These are phyloP conservation scores for Rhypophila decipiens DNA, from an alignment of 495 filamentous ascomycete species.

Conservation along the genomic window DNA sequence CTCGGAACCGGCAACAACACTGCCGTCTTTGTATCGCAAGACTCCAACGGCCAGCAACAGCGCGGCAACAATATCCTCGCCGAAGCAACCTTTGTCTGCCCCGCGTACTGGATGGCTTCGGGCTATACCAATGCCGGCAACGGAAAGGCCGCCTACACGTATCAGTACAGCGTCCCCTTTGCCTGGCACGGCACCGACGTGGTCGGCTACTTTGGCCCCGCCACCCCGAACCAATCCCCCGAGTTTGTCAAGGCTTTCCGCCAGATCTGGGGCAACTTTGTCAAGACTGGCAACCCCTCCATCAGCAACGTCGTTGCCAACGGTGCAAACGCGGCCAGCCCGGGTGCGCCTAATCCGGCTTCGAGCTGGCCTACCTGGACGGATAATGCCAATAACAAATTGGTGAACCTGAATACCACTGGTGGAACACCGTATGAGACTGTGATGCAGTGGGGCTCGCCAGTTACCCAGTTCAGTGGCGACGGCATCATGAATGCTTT, in stretches of 20 bases:
- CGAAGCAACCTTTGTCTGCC: conserved; percentile 57
- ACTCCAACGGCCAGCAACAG: conserved; percentile 28
- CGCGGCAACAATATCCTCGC: conserved; percentile 49
- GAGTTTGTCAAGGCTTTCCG: conserved; percentile 30
- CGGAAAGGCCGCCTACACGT: conserved; percentile 42
- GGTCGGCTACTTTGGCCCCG: conserved; percentile 42
- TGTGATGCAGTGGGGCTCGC: conserved; percentile 18
- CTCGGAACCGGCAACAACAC: conserved; percentile 6
- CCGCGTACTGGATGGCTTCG: conserved; percentile 57
- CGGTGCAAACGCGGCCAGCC: conserved; percentile 23
- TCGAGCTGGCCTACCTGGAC: conserved; percentile 34
- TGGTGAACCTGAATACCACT: conserved; percentile 51
- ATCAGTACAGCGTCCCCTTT: conserved; percentile 56
- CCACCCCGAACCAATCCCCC: conserved; percentile 12
- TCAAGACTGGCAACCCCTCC: conserved; percentile 45
- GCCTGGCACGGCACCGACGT: conserved; percentile 54
- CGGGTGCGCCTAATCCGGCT: conserved; percentile 13
- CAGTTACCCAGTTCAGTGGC: conserved; percentile 24
- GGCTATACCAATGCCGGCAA: conserved; percentile 34
- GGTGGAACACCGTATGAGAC: conserved; percentile 34
- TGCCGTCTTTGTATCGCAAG: conserved; percentile 17
- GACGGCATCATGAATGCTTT: conserved; percentile 45
- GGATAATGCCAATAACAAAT: conserved; percentile 21
- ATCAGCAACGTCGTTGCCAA: conserved; percentile 40
- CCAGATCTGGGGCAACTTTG: conserved; percentile 49